Evolutionary conservation across 2,329 filamentous ascomycete species (phyloP), one percentile per base, ranked within the genome.

Genomic region (Phialemoniopsis sp.): DNA sequence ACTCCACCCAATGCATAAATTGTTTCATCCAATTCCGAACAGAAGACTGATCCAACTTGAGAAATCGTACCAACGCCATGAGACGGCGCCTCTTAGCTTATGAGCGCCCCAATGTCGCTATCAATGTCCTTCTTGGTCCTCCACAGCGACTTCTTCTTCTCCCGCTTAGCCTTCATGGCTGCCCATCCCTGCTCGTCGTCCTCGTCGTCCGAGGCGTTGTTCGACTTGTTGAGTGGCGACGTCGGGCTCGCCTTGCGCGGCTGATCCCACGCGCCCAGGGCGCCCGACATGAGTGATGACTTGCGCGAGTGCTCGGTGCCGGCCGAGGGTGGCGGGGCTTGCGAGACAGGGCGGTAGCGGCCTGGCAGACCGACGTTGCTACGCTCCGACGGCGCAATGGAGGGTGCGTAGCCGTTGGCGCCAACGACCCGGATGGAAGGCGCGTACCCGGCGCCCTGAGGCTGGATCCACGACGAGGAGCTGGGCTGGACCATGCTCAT

Each of bases 361-460:
- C 88, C 84, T 8, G 93, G 89, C 38, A 95, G 75, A 13, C 93
- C 93, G 45, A 96, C 71, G 59, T 94, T 97, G 71, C 90, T 97
- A 45, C 93, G 85, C 66, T 97, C 93, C 5, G 89, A 95, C 2
- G 93, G 93, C 3, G 93, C 91, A 49, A 98, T 95, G 1, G 91
- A 97, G 1, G 89, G 82, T 1, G 89, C 78, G 62, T 97, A 97
- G 8, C 79, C 81, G 37, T 47, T 47, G 29, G 63, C 62, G 34
- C 67, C 76, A 61, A 64, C 70, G 39, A 61, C 51, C 40, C 60
- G 63, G 37, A 77, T 68, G 12, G 75, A 78, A 4, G 73, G 73
- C 13, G 72, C 62, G 49, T 71, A 76, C 7, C 64, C 62, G 18
- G 16, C 19, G 7, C n/a, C 32, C 16, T 13, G 14, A 8, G 62